Evolutionary conservation across 257 asterid genomes (phyloP), one percentile per base, ranked within the genome.

Genomic region (Fraxinus americana): DNA sequence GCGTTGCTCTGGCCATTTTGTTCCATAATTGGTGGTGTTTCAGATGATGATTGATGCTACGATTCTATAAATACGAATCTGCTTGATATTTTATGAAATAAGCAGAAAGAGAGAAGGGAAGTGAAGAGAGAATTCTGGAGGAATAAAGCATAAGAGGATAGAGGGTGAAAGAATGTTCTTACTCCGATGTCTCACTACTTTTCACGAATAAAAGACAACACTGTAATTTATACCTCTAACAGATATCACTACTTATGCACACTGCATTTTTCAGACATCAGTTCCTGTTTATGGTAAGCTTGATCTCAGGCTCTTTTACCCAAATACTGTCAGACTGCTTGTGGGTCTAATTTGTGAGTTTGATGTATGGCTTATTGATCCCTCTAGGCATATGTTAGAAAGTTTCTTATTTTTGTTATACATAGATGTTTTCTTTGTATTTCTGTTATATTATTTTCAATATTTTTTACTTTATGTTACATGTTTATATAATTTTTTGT

Each of bases 361-460:
- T 77, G 45, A 67, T 45, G 32, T 39, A 41, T 27, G 9, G 38
- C 77, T 71, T 70, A 50, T 77, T 27, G 34, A 63, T 8, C 69
- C 36, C 36, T 63, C 36, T 63, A 21, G 68, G 69, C 36, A 4
- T 9, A 63, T 27, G 7, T 63, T 12, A 23, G 69, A 63, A 25
- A 63, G 8, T 63, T n/a, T 61, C 34, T 27, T 63, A 9, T 63
- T 12, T 27, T 23, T 63, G 11, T 63, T 23, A 27, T 63, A 27
- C 10, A 4, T 27, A 41, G 19, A 57, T 67, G 57, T 7, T 3
- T 61, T 71, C 25, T 72, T 72, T 71, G 21, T 77, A 34, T 32
- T 7, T 48, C 50, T 43, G 27, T 73, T 74, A 27, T 23, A 59
- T 2, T 21, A n/a, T 63, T 12, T 4, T 50, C 21, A 35, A 67